Percentiles rank a stretch among this genome's conserved stretches.
phyloP scores from a whole-genome alignment of 192 early-diverging fungal genomes.

The Coemansia sp. region DNA sequence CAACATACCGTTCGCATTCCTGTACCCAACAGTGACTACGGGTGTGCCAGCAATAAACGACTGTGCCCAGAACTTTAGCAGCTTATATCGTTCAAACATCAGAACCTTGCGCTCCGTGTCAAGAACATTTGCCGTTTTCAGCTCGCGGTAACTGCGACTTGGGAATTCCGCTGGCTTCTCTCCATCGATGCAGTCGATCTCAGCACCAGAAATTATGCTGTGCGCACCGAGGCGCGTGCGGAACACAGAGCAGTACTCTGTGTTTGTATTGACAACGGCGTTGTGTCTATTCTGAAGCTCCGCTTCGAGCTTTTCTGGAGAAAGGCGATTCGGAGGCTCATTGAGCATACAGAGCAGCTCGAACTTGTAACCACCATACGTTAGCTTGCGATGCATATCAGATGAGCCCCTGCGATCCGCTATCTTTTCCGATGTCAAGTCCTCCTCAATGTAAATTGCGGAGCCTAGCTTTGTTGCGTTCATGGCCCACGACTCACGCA shows the following conservation, averaged over 20 bases:
- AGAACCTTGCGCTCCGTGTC: constrained; percentile 52
- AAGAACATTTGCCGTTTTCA: constrained; percentile 68
- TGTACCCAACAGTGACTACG: constrained; percentile 79
- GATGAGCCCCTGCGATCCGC: constrained; percentile 35
- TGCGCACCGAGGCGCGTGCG: constrained; percentile 70
- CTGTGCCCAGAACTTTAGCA: constrained; percentile 92
- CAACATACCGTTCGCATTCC: constrained; percentile 69
- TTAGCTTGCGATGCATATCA: constrained; percentile 66
- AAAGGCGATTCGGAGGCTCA: constrained; percentile 50
- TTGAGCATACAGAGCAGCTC: constrained; percentile 73
- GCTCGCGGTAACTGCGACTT: constrained; percentile 72
- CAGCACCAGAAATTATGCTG: constrained; percentile 82
- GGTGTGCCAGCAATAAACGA: constrained; percentile 89
- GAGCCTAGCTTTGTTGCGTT: constrained; percentile 62
- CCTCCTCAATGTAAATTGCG: constrained; percentile 81
- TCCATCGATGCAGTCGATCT: constrained; percentile 83
- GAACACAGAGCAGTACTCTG: constrained; percentile 89
- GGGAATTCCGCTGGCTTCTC: constrained; percentile 56
- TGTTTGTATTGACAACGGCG: constrained; percentile 70
- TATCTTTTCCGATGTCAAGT: constrained; percentile 52
- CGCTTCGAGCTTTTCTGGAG: constrained; percentile 14
- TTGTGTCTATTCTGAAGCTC: background rate
- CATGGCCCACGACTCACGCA: constrained; percentile 79
- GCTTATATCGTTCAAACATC: constrained; percentile 74
- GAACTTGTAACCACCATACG: constrained; percentile 90